Conservation (phyloP, 345 rosid species). For the Pseudoturritis turrita region DNA sequence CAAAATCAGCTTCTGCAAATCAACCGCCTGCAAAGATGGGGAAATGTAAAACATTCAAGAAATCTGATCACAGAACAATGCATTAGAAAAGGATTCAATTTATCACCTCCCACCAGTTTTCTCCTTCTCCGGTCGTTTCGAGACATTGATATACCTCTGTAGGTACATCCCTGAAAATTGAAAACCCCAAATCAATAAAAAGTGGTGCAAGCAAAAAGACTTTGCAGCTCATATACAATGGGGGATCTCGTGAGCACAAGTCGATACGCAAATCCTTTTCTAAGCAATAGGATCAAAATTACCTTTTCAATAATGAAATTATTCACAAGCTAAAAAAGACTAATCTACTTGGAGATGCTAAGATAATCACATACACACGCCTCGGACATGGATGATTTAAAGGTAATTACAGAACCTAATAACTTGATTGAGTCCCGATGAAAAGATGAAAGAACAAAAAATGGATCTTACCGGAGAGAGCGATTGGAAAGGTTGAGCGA, state of each 20-base stretch:
- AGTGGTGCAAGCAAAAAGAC: background rate
- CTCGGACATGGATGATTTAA: background rate
- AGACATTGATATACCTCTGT: conserved; percentile 56
- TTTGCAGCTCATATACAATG: conserved; percentile 6
- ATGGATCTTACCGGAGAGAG: conserved; percentile 58
- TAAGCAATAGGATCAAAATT: conserved; percentile 9
- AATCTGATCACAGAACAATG: background rate
- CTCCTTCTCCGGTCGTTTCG: conserved; percentile 67
- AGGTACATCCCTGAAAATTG: conserved; percentile 61
- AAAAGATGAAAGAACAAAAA: background rate
- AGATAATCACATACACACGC: background rate
- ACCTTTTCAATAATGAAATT: background rate
- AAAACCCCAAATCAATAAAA: conserved; percentile 8
- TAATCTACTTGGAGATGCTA: background rate
- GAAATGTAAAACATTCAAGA: background rate
- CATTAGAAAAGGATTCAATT: background rate
- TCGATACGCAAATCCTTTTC: background rate
- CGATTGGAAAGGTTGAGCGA: conserved; percentile 94
- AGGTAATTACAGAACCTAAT: background rate
- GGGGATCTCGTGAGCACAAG: conserved; percentile 2
- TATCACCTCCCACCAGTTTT: conserved; percentile 98
- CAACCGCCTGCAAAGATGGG: conserved; percentile 57
- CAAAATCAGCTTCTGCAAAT: conserved; percentile 82
- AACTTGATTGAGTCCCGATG: conserved; percentile 2
- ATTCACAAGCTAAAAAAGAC: background rate